These are phyloP conservation scores for Hirschfeldia incana DNA, from an alignment of 345 rosid species.

Conservation along the genomic window DNA sequence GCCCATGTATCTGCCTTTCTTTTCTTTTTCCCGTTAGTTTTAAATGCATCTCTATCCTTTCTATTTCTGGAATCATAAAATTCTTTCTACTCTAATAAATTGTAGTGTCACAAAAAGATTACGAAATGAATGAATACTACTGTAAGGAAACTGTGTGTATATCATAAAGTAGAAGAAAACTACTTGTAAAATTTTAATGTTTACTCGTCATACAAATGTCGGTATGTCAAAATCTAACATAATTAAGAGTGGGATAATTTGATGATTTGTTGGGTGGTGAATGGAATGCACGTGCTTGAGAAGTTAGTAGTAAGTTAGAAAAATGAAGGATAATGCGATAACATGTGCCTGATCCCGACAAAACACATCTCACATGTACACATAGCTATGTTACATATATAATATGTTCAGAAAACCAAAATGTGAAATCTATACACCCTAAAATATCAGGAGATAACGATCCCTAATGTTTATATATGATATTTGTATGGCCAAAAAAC, in stretches of 20 bases:
- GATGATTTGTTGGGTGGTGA: conserved; percentile 34
- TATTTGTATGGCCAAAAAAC: neutral
- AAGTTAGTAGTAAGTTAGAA: conserved; percentile 41
- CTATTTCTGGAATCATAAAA: conserved; percentile 18
- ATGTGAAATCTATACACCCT: conserved; percentile 10
- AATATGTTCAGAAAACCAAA: neutral
- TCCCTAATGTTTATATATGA: neutral
- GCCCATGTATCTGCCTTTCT: conserved; percentile 30
- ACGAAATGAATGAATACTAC: neutral
- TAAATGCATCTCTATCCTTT: neutral
- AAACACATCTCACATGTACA: conserved; percentile 40
- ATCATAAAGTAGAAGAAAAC: neutral
- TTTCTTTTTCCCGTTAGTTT: neutral
- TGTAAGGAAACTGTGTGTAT: neutral
- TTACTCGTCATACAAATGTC: conserved; percentile 16
- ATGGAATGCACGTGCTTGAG: conserved; percentile 42
- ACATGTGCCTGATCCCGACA: conserved; percentile 46
- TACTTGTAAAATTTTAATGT: neutral
- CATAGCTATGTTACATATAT: neutral
- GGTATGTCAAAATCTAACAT: conserved; percentile 13
- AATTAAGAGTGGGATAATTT: conserved; percentile 26
- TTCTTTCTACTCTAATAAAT: neutral
- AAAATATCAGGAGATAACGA: conserved; percentile 13
- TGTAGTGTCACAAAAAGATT: neutral
- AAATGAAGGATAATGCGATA: conserved; percentile 41